A percentile compares a stretch with the other conserved stretches of the same genome.
These are phyloP conservation scores for Phytophthora ramorum DNA, from an alignment of 352 stramenopile genomes.

Conservation along the genomic window DNA sequence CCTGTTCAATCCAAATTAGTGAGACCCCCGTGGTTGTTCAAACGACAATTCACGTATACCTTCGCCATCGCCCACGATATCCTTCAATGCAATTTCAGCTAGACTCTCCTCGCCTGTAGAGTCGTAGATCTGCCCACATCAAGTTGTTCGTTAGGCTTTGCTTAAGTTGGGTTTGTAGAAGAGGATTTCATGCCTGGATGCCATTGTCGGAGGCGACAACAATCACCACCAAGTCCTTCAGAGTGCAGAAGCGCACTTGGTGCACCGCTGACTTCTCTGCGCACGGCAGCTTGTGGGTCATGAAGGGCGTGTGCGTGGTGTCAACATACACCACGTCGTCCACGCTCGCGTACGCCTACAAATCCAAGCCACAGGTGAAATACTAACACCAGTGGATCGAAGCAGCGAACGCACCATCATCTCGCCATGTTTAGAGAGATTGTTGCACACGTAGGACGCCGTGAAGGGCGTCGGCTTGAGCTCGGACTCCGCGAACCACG, in stretches of 20 bases:
- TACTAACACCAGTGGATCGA: background rate
- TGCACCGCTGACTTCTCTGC: slow-evolving; percentile 58
- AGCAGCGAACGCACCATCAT: slow-evolving; percentile 37
- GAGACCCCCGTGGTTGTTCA: background rate
- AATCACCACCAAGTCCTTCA: slow-evolving; percentile 56
- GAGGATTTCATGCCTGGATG: slow-evolving; percentile 44
- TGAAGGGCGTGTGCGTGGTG: slow-evolving; percentile 46
- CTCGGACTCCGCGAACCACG: slow-evolving; percentile 57
- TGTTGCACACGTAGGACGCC: slow-evolving; percentile 62
- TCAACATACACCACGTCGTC: slow-evolving; percentile 60
- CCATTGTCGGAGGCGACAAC: slow-evolving; percentile 72
- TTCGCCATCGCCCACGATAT: slow-evolving; percentile 51
- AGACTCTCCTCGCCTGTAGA: slow-evolving; percentile 57
- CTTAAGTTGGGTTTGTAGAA: background rate
- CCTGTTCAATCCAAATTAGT: slow-evolving; percentile 28
- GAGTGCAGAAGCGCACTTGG: slow-evolving; percentile 68
- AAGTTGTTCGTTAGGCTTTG: slow-evolving; percentile 4
- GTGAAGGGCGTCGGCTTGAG: slow-evolving; percentile 51
- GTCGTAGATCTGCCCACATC: slow-evolving; percentile 61
- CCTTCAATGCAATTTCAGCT: slow-evolving; percentile 66
- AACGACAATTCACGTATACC: slow-evolving; percentile 27
- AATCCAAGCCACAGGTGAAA: slow-evolving; percentile 1
- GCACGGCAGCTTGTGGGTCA: slow-evolving; percentile 50
- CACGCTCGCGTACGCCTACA: slow-evolving; percentile 53
- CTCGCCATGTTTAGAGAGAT: slow-evolving; percentile 58